Conservation (phyloP, 176 grass and related monocot genomes). For the Urochloa ruziziensis region DNA sequence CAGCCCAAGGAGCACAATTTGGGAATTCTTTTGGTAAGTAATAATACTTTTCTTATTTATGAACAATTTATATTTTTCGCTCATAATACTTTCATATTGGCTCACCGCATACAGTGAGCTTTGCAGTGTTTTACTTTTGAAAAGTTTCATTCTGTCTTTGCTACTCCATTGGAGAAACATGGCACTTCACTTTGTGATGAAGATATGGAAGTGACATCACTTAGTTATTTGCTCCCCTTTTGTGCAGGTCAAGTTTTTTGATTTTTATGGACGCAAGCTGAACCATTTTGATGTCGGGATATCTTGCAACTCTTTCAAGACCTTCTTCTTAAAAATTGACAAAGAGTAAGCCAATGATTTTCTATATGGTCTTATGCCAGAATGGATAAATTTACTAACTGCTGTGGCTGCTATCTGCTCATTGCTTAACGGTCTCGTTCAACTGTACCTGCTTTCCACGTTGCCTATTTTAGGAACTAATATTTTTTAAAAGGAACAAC, state of each 20-base stretch:
- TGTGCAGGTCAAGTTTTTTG: constrained; percentile 85
- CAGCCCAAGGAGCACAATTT: constrained; percentile 80
- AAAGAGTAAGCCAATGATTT: constrained; percentile 56
- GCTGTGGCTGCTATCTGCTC: not conserved
- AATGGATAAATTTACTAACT: not conserved
- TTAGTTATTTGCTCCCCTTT: constrained; percentile 20
- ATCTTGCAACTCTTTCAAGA: constrained; percentile 75
- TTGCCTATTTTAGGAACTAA: not conserved
- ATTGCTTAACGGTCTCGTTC: not conserved
- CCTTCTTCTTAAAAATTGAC: constrained; percentile 76
- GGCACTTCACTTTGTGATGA: constrained; percentile 8
- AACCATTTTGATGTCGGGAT: constrained; percentile 83
- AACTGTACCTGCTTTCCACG: not conserved
- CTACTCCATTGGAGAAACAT: not conserved
- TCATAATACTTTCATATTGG: not conserved
- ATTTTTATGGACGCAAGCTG: constrained; percentile 91
- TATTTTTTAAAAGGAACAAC: not conserved
- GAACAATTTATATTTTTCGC: not conserved
- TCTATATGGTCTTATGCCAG: not conserved
- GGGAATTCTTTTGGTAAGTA: constrained; percentile 93
- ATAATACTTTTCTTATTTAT: constrained; percentile 29
- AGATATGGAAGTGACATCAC: constrained; percentile 1
- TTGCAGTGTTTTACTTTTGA: not conserved
- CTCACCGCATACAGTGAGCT: not conserved
- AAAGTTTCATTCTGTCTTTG: constrained; percentile 2